Evolutionary conservation across 371 early-diverging fungal species (phyloP).

Genomic region (Rhizopus arrhizus): DNA sequence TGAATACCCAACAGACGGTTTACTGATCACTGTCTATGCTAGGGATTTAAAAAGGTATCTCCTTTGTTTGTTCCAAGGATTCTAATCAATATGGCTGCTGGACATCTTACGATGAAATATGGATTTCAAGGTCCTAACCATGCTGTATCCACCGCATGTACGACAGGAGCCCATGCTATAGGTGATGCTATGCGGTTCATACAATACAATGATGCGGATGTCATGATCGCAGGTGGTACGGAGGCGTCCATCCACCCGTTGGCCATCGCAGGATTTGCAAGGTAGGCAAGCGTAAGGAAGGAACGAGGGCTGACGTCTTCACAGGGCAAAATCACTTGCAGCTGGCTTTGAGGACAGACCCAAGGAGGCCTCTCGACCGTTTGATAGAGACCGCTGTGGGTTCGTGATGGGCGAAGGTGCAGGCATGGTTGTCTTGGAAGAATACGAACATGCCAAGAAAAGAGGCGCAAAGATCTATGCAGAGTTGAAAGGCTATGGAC

Average conservation of each 20-base stretch:
- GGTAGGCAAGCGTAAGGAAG: slow-evolving; percentile 35
- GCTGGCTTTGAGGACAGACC: slow-evolving; percentile 80
- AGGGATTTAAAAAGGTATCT: slow-evolving; percentile 79
- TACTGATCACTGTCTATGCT: background rate
- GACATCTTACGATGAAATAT: slow-evolving; percentile 86
- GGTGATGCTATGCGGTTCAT: slow-evolving; percentile 95
- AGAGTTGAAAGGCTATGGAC: slow-evolving; percentile 87
- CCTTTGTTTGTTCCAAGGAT: slow-evolving; percentile 92
- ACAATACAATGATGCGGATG: slow-evolving; percentile 89
- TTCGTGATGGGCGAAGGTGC: slow-evolving; percentile 97
- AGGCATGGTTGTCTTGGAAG: slow-evolving; percentile 91
- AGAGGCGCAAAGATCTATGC: slow-evolving; percentile 91
- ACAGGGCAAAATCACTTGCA: slow-evolving; percentile 82
- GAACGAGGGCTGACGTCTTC: background rate
- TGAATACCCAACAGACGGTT: background rate
- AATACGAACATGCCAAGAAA: slow-evolving; percentile 83
- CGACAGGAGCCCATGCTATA: slow-evolving; percentile 93
- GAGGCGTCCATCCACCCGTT: slow-evolving; percentile 88
- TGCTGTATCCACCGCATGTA: slow-evolving; percentile 90
- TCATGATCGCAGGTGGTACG: slow-evolving; percentile 95
- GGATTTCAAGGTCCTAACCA: slow-evolving; percentile 94
- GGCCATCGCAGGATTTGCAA: slow-evolving; percentile 88
- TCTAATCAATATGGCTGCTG: slow-evolving; percentile 93
- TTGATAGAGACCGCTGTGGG: slow-evolving; percentile 84
- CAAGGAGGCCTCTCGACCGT: slow-evolving; percentile 82